Base-by-base conservation (phyloP, 768 basidiomycete genomes). In the Boletus insuetus region DNA sequence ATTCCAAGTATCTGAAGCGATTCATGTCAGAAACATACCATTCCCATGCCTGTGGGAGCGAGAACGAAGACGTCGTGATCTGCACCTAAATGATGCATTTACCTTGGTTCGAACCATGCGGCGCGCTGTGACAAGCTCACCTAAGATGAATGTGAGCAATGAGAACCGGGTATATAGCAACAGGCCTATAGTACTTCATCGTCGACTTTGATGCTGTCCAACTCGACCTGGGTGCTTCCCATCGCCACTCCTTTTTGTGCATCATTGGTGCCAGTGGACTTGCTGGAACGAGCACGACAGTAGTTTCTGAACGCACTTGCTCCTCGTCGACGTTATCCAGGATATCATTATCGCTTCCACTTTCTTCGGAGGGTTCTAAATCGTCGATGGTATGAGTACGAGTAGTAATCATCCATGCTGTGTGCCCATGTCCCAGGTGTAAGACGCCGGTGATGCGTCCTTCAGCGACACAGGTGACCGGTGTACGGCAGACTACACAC, bases 41-140 rank as follows among this genome's bases (percentile, higher is more conserved):
- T 94, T 35, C 91, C 91, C 87, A 93, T 90, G 6, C 91, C 90
- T 10, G 91, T 94, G 0, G 91, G 90, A 16, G 91, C 91, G 3
- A 92, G 77, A 11, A 91, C 88, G 46, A 92, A 79, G 14, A 92
- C n/a, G n/a, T n/a, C n/a, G n/a, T n/a, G n/a, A n/a, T n/a, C n/a
- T n/a, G n/a, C n/a, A n/a, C n/a, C n/a, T n/a, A n/a, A n/a, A n/a
- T 22, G 8, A 6, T 29, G 22, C 14, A 43, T 59, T 55, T 42
- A 58, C 42, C 29, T 41, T 8, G 22, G 24, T 17, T 17, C 26
- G 35, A 44, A 39, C 20, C 17, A 22, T 13, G 9, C 24, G 3
- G 29, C 11, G 3, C 9, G n/a, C 24, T 14, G 37, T n/a, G n/a
- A n/a, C n/a, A n/a, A n/a, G n/a, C n/a, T n/a, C n/a, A n/a, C n/a